Conservation (phyloP, 768 basidiomycete species). For the Hygrocybe coccinea region DNA sequence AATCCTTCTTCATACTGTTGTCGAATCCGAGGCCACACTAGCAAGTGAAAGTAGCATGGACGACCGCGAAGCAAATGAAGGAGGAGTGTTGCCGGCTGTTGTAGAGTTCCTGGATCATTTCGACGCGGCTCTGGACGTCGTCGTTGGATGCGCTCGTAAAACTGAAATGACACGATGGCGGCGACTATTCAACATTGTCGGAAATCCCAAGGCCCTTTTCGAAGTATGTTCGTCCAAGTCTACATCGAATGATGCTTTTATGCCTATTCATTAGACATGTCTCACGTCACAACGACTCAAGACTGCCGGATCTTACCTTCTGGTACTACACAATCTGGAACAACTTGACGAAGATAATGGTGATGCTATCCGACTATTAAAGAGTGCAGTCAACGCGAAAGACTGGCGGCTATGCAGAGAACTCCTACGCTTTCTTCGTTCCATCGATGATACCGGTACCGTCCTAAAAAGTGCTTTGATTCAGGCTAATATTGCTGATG, state of each 20-base stretch:
- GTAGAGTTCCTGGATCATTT: conserved; percentile 95
- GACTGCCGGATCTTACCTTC: conserved; percentile 87
- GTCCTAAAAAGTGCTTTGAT: conserved; percentile 60
- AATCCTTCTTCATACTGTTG: conserved; percentile 87
- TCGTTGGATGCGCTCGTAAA: conserved; percentile 94
- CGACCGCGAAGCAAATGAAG: conserved; percentile 25
- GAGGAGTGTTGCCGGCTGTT: conserved; percentile 54
- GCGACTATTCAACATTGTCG: conserved; percentile 82
- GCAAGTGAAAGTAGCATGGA: conserved; percentile 31
- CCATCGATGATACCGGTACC: conserved; percentile 80
- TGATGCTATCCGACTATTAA: conserved; percentile 78
- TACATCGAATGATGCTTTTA: conserved; percentile 1
- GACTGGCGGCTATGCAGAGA: conserved; percentile 93
- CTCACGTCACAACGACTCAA: conserved; percentile 66
- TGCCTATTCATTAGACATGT: conserved; percentile 52
- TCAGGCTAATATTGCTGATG: conserved; percentile 39
- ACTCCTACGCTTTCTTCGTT: conserved; percentile 85
- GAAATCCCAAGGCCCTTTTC: conserved; percentile 84
- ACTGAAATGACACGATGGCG: conserved; percentile 91
- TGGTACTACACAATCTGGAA: conserved; percentile 91
- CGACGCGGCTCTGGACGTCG: conserved; percentile 83
- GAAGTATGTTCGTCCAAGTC: conserved; percentile 50
- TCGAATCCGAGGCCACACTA: conserved; percentile 69
- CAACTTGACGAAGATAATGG: conserved; percentile 74
- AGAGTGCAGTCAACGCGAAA: conserved; percentile 65